Evolutionary conservation across 2,329 filamentous ascomycete species (phyloP).

Genomic region (Corniculantispora saksenae): DNA sequence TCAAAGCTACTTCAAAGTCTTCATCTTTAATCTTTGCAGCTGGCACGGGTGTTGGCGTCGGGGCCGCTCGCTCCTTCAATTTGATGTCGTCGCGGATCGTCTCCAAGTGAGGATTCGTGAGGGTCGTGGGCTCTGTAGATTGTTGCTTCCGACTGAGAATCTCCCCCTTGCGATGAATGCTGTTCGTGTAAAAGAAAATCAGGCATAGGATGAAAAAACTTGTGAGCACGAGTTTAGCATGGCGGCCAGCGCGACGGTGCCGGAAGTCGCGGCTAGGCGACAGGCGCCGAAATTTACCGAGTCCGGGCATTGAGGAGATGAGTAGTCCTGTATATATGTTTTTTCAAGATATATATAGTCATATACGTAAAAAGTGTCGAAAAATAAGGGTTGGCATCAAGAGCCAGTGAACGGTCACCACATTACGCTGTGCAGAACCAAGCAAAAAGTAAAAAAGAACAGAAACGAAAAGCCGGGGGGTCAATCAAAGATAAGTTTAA

Average conservation of each 20-base stretch:
- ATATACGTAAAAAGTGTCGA: neutral
- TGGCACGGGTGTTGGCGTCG: neutral
- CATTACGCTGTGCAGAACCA: neutral
- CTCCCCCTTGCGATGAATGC: neutral
- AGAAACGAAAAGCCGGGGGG: neutral
- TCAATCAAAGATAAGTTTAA: neutral
- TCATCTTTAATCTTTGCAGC: neutral
- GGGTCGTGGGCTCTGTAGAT: too few relatives aligned
- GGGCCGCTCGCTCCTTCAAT: neutral
- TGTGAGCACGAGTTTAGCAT: neutral
- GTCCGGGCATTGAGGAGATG: neutral
- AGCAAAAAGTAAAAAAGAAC: neutral
- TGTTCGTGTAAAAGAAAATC: neutral
- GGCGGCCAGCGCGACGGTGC: neutral
- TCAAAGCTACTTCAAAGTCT: neutral
- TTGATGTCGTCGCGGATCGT: neutral
- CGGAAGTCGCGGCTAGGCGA: slow-evolving; percentile 8
- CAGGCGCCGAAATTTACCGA: neutral
- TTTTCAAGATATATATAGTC: neutral
- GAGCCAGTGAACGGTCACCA: neutral
- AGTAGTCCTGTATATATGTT: too few relatives aligned
- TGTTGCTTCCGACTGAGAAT: neutral
- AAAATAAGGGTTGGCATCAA: neutral
- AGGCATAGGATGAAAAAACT: neutral
- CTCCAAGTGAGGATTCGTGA: neutral